Evolutionary conservation across 495 filamentous ascomycete genomes (phyloP).

Genomic region (Penicillium simplicissimum): DNA sequence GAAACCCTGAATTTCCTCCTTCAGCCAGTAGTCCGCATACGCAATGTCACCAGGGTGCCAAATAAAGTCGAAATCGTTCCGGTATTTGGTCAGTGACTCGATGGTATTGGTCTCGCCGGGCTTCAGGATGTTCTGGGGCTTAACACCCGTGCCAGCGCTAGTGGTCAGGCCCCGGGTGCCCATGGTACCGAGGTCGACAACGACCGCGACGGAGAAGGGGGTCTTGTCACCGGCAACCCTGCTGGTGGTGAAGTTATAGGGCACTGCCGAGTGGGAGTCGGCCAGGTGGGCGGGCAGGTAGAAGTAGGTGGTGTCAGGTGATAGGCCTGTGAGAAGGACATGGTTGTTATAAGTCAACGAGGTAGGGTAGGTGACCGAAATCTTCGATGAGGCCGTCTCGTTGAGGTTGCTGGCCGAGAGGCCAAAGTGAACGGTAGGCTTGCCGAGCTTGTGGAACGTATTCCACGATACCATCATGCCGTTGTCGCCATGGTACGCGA

Average conservation of each 20-base stretch:
- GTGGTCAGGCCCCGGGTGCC: slow-evolving; percentile 14
- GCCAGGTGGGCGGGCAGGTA: slow-evolving; percentile 4
- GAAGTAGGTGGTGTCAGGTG: slow-evolving; percentile 18
- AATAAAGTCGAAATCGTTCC: slow-evolving; percentile 1
- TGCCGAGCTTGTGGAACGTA: slow-evolving; percentile 9
- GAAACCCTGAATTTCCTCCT: slow-evolving; percentile 26
- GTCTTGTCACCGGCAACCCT: slow-evolving; percentile 11
- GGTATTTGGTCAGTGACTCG: slow-evolving; percentile 10
- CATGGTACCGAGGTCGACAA: slow-evolving; percentile 18
- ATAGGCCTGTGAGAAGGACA: slow-evolving; percentile 13
- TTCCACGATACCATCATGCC: slow-evolving; percentile 20
- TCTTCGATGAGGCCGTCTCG: slow-evolving; percentile 8
- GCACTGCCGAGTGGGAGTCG: not conserved
- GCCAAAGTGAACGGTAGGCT: slow-evolving; percentile 11
- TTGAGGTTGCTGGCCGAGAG: not conserved
- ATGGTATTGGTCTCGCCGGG: slow-evolving; percentile 17
- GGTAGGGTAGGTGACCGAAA: slow-evolving; percentile 23
- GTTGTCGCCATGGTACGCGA: slow-evolving; percentile 16
- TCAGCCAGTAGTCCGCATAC: slow-evolving; percentile 46
- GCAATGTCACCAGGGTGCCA: slow-evolving; percentile 36
- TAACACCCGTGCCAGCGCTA: slow-evolving; percentile 4
- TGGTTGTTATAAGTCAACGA: slow-evolving; percentile 23
- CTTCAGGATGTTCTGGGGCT: slow-evolving; percentile 1
- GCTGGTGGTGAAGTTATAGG: slow-evolving; percentile 17
- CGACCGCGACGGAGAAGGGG: slow-evolving; percentile 18